These are phyloP conservation scores for Drechslera avenae DNA, from an alignment of 2,329 filamentous ascomycete genomes.

Conservation along the genomic window DNA sequence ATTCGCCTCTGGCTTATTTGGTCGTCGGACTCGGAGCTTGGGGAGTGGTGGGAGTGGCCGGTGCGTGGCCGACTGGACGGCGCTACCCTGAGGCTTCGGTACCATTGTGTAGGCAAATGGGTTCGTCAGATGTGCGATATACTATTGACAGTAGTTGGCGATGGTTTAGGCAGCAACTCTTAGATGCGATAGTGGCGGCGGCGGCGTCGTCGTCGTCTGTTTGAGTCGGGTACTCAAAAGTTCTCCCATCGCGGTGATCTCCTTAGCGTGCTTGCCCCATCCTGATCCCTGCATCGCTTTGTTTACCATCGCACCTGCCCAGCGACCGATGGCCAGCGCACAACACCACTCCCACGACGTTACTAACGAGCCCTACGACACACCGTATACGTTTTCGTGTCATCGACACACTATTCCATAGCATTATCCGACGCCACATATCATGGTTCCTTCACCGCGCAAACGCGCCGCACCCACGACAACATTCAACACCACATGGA, in stretches of 20 bases:
- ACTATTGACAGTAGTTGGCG: background rate
- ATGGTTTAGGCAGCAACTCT: background rate
- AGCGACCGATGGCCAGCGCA: slow-evolving; percentile 16
- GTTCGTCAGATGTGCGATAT: background rate
- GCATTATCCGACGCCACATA: slow-evolving; percentile 6
- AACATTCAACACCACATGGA: slow-evolving; percentile 48
- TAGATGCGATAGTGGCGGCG: slow-evolving; percentile 3
- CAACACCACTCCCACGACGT: slow-evolving; percentile 10
- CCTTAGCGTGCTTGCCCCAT: slow-evolving; percentile 18
- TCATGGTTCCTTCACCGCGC: slow-evolving; percentile 41
- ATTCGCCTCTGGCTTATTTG: slow-evolving; percentile 66
- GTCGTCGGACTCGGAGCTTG: slow-evolving; percentile 68
- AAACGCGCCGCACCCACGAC: slow-evolving; percentile 30
- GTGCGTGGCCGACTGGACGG: slow-evolving; percentile 46
- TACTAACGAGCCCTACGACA: slow-evolving; percentile 9
- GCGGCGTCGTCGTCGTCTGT: slow-evolving; percentile 1
- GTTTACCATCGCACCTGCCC: slow-evolving; percentile 19
- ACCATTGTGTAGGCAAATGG: slow-evolving; percentile 36
- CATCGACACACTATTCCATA: background rate
- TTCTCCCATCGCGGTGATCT: slow-evolving; percentile 18
- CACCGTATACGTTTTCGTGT: slow-evolving; percentile 11
- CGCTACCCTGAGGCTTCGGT: slow-evolving; percentile 42
- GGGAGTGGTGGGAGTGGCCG: slow-evolving; percentile 63
- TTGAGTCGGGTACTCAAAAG: slow-evolving; percentile 14
- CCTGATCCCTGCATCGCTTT: slow-evolving; percentile 16